Base-by-base conservation (phyloP, 2,329 filamentous ascomycete genomes). In the Remersonia thermophila region DNA sequence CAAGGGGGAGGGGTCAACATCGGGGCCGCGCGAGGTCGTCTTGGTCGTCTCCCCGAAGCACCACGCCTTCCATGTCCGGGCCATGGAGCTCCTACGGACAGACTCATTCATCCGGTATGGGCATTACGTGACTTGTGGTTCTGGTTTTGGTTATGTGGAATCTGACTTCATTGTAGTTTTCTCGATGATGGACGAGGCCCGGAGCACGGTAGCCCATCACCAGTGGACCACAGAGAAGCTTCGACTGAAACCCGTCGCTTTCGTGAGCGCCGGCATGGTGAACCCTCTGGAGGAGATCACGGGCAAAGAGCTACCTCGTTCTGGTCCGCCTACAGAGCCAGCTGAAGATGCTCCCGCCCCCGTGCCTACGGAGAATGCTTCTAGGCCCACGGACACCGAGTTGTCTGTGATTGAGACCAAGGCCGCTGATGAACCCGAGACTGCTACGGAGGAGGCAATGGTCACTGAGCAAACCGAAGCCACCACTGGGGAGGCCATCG, bases 211-310 rank as follows among this genome's bases (percentile, higher is more conserved):
- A 14, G 63, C 66, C 35, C 63, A 66, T 33, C 53, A 29, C n/a
- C 7, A 15, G 12, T 42, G 41, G 40, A 26, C 7, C 7, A 32
- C 35, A 45, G 41, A 49, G 14, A 63, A 56, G 32, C 55, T 76
- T 8, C 60, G 71, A 36, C 54, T 59, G 30, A 61, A 59, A 29
- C 71, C 71, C 2, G 60, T 76, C 3, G 42, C 43, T 0, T 76
- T 76, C 38, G 55, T 73, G 32, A 73, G 69, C 41, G 64, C 63
- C n/a, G 71, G 71, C 4, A 48, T 60, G 29, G 63, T 63, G 32
- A 60, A 73, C 30, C 69, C 70, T 3, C 51, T 71, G 3, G 60
- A 67, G 38, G 52, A 63, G 6, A 39, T 61, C 4, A 53, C 9
- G 5, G 9, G 5, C 20, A 63, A 16, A 3, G 14, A n/a, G 13